Evolutionary conservation across 768 basidiomycete genomes (phyloP).

Genomic region (Mycena venus): DNA sequence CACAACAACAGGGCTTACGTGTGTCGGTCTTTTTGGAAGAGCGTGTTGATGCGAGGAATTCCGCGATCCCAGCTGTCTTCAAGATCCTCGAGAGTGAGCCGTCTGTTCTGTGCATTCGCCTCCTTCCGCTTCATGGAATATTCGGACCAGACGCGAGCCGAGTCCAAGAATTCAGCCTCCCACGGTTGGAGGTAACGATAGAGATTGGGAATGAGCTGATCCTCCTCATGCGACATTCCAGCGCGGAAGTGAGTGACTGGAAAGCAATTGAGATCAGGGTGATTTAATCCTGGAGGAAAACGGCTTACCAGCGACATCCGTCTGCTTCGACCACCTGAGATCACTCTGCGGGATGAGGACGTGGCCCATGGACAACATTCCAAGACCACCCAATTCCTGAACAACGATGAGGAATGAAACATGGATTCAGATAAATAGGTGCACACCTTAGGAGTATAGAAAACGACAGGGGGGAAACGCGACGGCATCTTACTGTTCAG

Average conservation of each 20-base stretch:
- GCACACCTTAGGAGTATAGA: constrained; percentile 97
- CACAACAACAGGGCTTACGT: constrained; percentile 64
- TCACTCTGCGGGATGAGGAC: constrained; percentile 99
- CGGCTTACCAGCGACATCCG: constrained; percentile 85
- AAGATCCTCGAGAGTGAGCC: constrained; percentile 96
- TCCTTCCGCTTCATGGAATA: constrained; percentile 99
- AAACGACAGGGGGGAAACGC: constrained; percentile 96
- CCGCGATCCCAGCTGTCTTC: constrained; percentile 99
- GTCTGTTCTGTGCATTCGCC: constrained; percentile 98
- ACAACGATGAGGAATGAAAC: background rate
- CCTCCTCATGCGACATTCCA: constrained; percentile 97
- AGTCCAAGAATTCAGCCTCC: constrained; percentile 98
- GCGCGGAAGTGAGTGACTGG: constrained; percentile 98
- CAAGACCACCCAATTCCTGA: constrained; percentile 95
- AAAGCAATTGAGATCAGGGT: constrained; percentile 10
- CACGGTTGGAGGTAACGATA: constrained; percentile 97
- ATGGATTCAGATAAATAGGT: background rate
- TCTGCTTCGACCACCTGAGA: constrained; percentile 98
- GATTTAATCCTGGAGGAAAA: background rate
- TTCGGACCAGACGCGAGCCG: constrained; percentile 98
- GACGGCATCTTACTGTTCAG: constrained; percentile 99
- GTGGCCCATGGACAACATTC: constrained; percentile 99
- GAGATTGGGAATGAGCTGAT: constrained; percentile 95
- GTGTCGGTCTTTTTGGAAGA: constrained; percentile 99
- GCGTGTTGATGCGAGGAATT: constrained; percentile 97